Conservation (phyloP, 208 protist genomes). For the Crithidia bombi region DNA sequence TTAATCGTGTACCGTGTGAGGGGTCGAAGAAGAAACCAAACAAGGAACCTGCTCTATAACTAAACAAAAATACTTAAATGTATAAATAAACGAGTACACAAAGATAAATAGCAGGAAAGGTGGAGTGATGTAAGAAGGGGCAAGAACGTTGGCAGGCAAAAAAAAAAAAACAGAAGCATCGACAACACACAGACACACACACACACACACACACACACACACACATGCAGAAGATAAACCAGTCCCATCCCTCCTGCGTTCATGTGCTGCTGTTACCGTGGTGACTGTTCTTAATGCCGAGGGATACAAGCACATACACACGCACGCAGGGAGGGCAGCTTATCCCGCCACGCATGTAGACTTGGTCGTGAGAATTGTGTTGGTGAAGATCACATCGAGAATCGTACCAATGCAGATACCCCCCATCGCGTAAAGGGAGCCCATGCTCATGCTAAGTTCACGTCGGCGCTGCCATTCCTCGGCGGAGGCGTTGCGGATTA, state of each 20-base stretch:
- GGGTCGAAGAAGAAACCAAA: too few species aligned
- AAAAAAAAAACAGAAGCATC: background rate
- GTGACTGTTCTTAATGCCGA: too few species aligned
- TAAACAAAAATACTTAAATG: too few species aligned
- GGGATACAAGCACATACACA: too few species aligned
- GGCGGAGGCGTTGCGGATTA: conserved; percentile 26
- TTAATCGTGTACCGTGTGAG: too few species aligned
- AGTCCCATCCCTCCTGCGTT: background rate
- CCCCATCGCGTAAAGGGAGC: conserved; percentile 74
- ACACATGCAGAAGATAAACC: background rate
- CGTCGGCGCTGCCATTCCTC: conserved; percentile 61
- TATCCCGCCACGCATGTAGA: conserved; percentile 14
- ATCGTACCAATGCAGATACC: conserved; percentile 79
- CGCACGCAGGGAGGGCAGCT: too few species aligned
- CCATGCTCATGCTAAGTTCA: conserved; percentile 88
- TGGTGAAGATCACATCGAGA: conserved; percentile 78
- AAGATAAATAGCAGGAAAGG: background rate
- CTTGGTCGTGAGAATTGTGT: conserved; percentile 48
- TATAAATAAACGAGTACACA: background rate
- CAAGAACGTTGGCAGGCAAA: background rate
- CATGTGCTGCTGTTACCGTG: background rate
- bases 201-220: background rate
- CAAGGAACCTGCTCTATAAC: too few species aligned
- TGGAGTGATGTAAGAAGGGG: background rate
- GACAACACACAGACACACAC: background rate